Conservation (phyloP, 75 land plant genomes). For the Sequoiadendron giganteum region DNA sequence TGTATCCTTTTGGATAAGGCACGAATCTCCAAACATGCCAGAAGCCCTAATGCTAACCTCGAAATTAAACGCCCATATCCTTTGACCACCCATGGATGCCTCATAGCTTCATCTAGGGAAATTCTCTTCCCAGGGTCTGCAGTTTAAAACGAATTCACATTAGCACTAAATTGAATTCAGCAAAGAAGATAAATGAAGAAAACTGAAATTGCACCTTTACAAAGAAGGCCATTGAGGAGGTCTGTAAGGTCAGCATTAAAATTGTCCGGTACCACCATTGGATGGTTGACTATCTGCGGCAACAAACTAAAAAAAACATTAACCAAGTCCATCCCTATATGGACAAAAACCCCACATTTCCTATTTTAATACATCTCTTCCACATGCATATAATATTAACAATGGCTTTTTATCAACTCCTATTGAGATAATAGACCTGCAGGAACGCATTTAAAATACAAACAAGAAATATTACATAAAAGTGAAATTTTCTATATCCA, state of each 20-base stretch:
- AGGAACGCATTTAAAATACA: neutral
- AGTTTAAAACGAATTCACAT: neutral
- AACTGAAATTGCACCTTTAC: neutral
- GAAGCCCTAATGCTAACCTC: neutral
- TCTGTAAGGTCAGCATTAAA: conserved; percentile 6
- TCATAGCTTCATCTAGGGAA: conserved; percentile 7
- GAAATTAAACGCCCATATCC: neutral
- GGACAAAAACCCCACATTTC: neutral
- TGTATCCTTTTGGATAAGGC: neutral
- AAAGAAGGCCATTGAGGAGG: conserved; percentile 7
- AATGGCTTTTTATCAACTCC: neutral
- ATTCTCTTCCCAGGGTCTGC: conserved; percentile 8
- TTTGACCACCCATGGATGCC: conserved; percentile 12
- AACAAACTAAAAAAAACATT: neutral
- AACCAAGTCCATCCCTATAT: neutral
- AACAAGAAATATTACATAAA: neutral
- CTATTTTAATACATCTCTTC: neutral
- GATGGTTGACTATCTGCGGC: conserved; percentile 6
- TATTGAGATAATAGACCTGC: neutral
- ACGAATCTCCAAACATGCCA: neutral
- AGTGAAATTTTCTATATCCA: neutral
- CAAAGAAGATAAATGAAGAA: neutral
- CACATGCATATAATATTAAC: neutral
- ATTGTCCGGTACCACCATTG: conserved; percentile 6
- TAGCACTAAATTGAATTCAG: neutral